These are phyloP conservation scores for Oleoguttula mirabilis DNA, from an alignment of 495 filamentous ascomycete species.

Conservation along the genomic window DNA sequence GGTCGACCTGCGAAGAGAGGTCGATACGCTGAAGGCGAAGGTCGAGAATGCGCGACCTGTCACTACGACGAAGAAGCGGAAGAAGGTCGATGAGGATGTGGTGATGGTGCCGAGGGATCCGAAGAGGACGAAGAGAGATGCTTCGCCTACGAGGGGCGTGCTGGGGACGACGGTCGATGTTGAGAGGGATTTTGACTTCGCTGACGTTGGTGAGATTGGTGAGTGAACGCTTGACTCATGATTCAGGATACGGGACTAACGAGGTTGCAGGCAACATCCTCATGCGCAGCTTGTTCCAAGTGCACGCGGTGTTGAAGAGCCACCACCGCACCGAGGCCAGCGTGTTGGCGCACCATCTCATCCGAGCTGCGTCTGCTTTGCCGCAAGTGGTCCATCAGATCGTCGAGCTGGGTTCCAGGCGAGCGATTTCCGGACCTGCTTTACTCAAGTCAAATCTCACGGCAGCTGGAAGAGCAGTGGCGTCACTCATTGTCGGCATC, in stretches of 20 bases:
- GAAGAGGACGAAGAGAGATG: constrained; percentile 11
- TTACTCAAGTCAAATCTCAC: constrained; percentile 3
- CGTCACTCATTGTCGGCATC: constrained; percentile 12
- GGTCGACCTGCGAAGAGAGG: constrained; percentile 8
- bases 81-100: constrained; percentile 17
- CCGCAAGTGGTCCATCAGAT: constrained; percentile 5
- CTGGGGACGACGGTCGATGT: no score
- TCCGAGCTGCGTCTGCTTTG: constrained; percentile 9
- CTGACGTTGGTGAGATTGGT: constrained; percentile 14
- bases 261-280: constrained; percentile 8
- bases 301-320: constrained; percentile 2
- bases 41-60: not conserved
- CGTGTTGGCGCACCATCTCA: constrained; percentile 13
- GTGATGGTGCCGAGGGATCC: constrained; percentile 8
- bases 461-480: constrained; percentile 2
- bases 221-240: no score
- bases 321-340: constrained; percentile 1
- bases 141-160: not conserved
- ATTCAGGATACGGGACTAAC: no score
- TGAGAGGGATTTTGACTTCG: constrained; percentile 8
- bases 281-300: constrained; percentile 15
- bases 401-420: not conserved
- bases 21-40: constrained; percentile 10
- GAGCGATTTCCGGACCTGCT: not conserved
- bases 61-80: constrained; percentile 12